Percentiles rank a stretch among this genome's conserved stretches.
These are phyloP conservation scores for Trichoderma sp. DNA, from an alignment of 2,329 filamentous ascomycete genomes.

Conservation along the genomic window DNA sequence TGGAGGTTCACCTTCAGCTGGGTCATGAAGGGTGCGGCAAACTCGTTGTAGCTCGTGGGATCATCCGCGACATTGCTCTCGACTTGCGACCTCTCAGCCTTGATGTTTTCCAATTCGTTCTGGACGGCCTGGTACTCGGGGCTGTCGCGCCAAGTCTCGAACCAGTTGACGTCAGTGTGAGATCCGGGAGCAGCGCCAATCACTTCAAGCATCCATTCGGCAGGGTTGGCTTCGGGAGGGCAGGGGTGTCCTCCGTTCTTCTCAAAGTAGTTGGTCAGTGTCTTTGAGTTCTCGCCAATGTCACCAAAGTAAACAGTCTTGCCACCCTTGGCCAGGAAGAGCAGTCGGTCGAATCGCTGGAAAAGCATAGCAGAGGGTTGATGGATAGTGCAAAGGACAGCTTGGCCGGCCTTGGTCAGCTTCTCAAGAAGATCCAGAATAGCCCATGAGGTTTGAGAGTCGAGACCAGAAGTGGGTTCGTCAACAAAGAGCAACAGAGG, in stretches of 20 bases:
- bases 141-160: conserved; percentile 58
- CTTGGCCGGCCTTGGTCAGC: conserved; percentile 82
- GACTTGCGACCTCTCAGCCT: conserved; percentile 42
- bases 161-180: conserved; percentile 64
- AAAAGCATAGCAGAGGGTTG: conserved; percentile 96
- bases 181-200: conserved; percentile 64
- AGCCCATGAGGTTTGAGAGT: conserved; percentile 90
- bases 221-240: conserved; percentile 69
- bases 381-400: conserved; percentile 95
- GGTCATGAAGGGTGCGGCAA: conserved; percentile 69
- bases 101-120: conserved; percentile 56
- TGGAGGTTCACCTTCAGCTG: conserved; percentile 67
- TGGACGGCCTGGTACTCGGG: conserved; percentile 56
- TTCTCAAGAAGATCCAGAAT: conserved; percentile 87
- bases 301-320: conserved; percentile 80
- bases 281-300: conserved; percentile 68
- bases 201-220: conserved; percentile 73
- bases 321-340: conserved; percentile 75
- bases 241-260: conserved; percentile 65
- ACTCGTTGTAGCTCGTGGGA: conserved; percentile 63
- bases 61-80: conserved; percentile 33
- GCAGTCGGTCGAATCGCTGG: conserved; percentile 80
- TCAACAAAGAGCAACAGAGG: conserved; percentile 88
- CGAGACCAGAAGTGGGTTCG: conserved; percentile 90
- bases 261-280: conserved; percentile 73